Conservation (phyloP, 2,329 filamentous ascomycete species). For the Fusarium floridanum region DNA sequence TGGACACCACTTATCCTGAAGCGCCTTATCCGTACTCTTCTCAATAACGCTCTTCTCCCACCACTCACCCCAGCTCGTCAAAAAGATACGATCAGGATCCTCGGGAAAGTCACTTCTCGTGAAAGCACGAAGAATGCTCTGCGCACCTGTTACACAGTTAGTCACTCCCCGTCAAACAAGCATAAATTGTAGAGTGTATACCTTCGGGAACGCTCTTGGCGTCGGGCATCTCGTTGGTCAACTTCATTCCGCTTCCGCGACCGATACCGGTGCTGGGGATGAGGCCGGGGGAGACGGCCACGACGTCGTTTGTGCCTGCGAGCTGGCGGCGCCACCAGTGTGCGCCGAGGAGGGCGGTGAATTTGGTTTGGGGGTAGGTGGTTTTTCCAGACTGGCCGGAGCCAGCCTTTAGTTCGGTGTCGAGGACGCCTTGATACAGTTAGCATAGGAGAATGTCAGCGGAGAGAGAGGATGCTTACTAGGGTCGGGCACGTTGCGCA, state of each 20-base stretch:
- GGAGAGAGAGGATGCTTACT: slow-evolving; percentile 40
- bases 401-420: slow-evolving; percentile 55
- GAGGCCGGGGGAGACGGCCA: slow-evolving; percentile 67
- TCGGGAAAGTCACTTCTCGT: slow-evolving; percentile 61
- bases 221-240: slow-evolving; percentile 55
- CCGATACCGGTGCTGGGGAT: slow-evolving; percentile 62
- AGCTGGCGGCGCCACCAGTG: slow-evolving; percentile 70
- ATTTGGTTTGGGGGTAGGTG: slow-evolving; percentile 62
- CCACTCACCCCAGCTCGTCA: slow-evolving; percentile 70
- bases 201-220: slow-evolving; percentile 63
- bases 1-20: slow-evolving; percentile 66
- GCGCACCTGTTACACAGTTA: slow-evolving; percentile 54
- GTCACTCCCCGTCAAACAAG: background rate
- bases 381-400: slow-evolving; percentile 48
- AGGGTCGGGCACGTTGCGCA: slow-evolving; percentile 56
- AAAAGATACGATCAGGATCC: slow-evolving; percentile 65
- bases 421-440: slow-evolving; percentile 50
- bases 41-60: slow-evolving; percentile 61
- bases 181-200: slow-evolving; percentile 23
- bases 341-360: slow-evolving; percentile 63
- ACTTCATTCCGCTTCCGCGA: slow-evolving; percentile 47
- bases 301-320: slow-evolving; percentile 56
- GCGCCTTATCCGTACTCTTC: slow-evolving; percentile 56
- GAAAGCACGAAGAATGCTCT: slow-evolving; percentile 60
- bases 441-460: background rate